Percentiles rank a stretch among this genome's conserved stretches.
phyloP scores from a whole-genome alignment of 306 rosid species.

The Boehmeria nivea region DNA sequence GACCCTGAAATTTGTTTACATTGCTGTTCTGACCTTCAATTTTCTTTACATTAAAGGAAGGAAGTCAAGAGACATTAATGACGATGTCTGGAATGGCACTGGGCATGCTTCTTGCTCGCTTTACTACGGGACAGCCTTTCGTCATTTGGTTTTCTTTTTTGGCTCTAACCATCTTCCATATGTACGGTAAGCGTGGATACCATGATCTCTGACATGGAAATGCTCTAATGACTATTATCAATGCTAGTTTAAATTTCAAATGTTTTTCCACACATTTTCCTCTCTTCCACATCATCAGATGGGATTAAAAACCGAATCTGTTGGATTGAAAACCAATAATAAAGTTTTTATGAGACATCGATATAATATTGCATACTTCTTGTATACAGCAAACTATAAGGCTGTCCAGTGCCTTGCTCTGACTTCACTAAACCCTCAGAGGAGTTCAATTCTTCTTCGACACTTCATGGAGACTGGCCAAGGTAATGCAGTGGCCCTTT shows the following conservation, averaged over 20 bases:
- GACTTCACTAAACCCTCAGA: conserved; percentile 71
- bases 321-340: neutral
- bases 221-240: neutral
- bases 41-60: conserved; percentile 37
- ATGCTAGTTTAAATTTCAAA: neutral
- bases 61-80: conserved; percentile 67
- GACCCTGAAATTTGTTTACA: too few species aligned
- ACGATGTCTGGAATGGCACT: conserved; percentile 91
- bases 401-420: conserved; percentile 82
- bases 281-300: too few species aligned
- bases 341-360: conserved; percentile 10
- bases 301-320: too few species aligned
- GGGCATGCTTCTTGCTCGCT: conserved; percentile 83
- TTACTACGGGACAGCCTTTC: conserved; percentile 59
- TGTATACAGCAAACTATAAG: conserved; percentile 68
- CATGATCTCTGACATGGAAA: neutral
- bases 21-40: conserved; percentile 10
- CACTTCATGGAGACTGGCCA: conserved; percentile 61
- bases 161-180: conserved; percentile 75
- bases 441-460: conserved; percentile 71
- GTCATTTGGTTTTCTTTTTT: conserved; percentile 79
- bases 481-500: conserved; percentile 40
- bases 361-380: conserved; percentile 3
- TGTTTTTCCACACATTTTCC: neutral
- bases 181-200: conserved; percentile 55